Evolutionary conservation across 306 rosid genomes (phyloP).

Genomic region (Dryas octopetala): DNA sequence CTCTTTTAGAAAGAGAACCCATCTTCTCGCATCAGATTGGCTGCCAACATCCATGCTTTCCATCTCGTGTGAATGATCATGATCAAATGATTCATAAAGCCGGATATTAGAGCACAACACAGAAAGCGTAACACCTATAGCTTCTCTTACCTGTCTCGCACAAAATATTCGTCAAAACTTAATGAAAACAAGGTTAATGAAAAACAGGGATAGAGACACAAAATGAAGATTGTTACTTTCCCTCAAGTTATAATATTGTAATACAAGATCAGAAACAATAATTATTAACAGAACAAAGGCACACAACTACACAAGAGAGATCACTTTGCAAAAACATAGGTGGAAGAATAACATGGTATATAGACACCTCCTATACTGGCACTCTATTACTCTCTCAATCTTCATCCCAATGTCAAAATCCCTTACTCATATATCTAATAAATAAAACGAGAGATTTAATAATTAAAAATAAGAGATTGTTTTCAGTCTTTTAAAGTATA

Average conservation of each 20-base stretch:
- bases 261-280: not conserved
- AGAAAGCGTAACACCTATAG: slow-evolving; percentile 86
- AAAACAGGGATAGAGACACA: not conserved
- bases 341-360: not conserved
- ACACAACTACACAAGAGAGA: not conserved
- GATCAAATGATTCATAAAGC: slow-evolving; percentile 61
- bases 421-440: no score
- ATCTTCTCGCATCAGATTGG: slow-evolving; percentile 60
- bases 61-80: slow-evolving; percentile 38
- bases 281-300: not conserved
- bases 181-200: not conserved
- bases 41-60: slow-evolving; percentile 34
- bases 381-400: no score
- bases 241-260: not conserved
- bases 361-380: no score
- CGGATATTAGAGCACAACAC: slow-evolving; percentile 86
- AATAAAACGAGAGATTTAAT: no score
- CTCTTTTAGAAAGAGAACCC: slow-evolving; percentile 61
- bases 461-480: no score
- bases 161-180: slow-evolving; percentile 31
- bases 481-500: no score
- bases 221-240: not conserved
- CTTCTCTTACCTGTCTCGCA: slow-evolving; percentile 80
- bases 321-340: not conserved
- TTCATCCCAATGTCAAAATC: no score